Evolutionary conservation across 345 rosid genomes (phyloP).

Genomic region (Eucalyptus cladocalyx): DNA sequence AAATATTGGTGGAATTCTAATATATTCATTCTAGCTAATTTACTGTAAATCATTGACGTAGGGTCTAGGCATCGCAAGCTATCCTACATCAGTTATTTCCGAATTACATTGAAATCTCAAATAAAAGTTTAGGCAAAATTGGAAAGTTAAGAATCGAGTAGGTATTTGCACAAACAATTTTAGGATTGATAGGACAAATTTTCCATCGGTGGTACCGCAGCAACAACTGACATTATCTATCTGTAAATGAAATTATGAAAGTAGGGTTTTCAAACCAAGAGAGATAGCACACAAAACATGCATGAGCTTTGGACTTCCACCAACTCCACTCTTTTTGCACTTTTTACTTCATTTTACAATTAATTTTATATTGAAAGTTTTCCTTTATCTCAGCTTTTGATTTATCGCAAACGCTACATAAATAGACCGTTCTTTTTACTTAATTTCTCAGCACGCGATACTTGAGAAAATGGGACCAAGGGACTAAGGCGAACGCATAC

Average conservation of each 20-base stretch:
- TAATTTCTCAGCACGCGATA: background rate
- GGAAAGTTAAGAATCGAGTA: too few relatives aligned
- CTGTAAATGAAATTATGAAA: background rate
- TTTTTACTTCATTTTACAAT: background rate
- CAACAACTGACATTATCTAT: background rate
- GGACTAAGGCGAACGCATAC: background rate
- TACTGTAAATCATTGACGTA: fast-evolving
- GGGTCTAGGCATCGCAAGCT: fast-evolving
- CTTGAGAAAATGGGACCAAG: background rate
- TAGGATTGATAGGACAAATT: background rate
- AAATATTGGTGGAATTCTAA: background rate
- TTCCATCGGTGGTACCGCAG: background rate
- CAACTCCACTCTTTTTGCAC: background rate
- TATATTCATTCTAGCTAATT: background rate
- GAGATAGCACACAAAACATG: background rate
- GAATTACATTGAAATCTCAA: too few relatives aligned
- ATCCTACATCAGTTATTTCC: too few relatives aligned
- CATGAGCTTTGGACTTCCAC: background rate
- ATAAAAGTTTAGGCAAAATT: too few relatives aligned
- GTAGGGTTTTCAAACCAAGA: background rate
- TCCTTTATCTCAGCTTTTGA: background rate
- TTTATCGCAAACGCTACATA: background rate
- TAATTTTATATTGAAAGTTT: background rate
- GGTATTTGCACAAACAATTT: too few relatives aligned
- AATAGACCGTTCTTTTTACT: background rate